phyloP scores from a whole-genome alignment of 139 green algal genomes.

The Eudorina sp. region DNA sequence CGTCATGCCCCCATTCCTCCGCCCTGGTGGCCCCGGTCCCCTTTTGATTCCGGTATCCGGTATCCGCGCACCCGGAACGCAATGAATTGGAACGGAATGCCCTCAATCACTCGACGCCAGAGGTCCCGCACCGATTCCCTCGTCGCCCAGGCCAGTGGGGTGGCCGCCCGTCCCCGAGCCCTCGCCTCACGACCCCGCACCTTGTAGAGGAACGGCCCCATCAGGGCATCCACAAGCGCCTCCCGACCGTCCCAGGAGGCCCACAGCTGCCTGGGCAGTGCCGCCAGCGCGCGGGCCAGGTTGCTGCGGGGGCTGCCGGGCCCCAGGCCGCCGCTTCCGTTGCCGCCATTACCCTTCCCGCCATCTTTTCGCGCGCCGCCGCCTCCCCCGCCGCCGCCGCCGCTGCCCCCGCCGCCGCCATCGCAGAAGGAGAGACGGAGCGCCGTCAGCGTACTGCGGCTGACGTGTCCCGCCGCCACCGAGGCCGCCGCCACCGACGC shows the following conservation, averaged over 20 bases:
- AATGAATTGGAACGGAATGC: too few species aligned
- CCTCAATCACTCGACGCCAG: too few species aligned
- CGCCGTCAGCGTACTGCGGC: conserved; percentile 24
- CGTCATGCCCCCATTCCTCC: too few species aligned
- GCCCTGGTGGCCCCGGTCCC: too few species aligned
- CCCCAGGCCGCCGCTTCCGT: too few species aligned
- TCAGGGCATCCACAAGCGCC: conserved; percentile 17
- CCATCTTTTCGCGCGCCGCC: not conserved
- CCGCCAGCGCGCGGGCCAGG: not conserved
- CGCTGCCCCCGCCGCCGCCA: not conserved
- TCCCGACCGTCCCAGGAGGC: not conserved
- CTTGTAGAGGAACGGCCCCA: conserved; percentile 23
- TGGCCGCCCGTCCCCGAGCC: not conserved
- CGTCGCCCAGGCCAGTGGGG: too few species aligned
- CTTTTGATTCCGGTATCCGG: too few species aligned
- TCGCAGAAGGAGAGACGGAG: not conserved
- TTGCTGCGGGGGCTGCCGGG: too few species aligned
- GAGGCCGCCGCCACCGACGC: not conserved
- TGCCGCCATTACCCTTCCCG: not conserved
- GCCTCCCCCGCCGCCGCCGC: not conserved
- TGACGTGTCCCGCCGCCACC: conserved; percentile 13
- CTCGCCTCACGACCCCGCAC: not conserved
- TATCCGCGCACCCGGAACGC: too few species aligned
- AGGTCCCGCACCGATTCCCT: too few species aligned
- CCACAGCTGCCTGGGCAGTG: conserved; percentile 1